phyloP scores from a whole-genome alignment of 2,329 filamentous ascomycete species.

The Calonectria honghensis region DNA sequence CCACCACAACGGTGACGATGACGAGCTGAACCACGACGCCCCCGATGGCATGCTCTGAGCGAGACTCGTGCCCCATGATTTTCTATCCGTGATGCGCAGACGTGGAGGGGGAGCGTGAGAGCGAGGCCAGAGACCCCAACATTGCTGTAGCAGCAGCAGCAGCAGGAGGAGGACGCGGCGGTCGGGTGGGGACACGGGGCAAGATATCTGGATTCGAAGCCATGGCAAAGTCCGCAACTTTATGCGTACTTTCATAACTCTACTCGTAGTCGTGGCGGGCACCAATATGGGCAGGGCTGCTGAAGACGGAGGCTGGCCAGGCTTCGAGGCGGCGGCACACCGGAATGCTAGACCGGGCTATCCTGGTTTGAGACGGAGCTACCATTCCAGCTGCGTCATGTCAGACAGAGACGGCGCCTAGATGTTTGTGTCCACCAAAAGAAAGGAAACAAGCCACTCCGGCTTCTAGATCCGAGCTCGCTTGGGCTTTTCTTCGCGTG shows the following conservation, averaged over 20 bases:
- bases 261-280: background rate
- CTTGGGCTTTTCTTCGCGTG: background rate
- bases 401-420: background rate
- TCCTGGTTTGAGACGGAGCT: conserved; percentile 11
- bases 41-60: conserved; percentile 9
- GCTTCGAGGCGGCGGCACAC: conserved; percentile 2
- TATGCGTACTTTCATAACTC: conserved; percentile 5
- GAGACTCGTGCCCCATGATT: background rate
- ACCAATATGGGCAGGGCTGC: conserved; percentile 15
- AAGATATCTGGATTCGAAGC: conserved; percentile 13
- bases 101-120: background rate
- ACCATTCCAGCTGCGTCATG: conserved; percentile 21
- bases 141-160: background rate
- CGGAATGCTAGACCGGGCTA: conserved; percentile 22
- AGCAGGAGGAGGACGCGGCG: background rate
- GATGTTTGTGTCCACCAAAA: background rate
- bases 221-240: conserved; percentile 10
- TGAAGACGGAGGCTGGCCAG: background rate
- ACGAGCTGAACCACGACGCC: background rate
- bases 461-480: conserved; percentile 17
- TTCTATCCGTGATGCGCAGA: conserved; percentile 3
- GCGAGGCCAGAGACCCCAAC: background rate
- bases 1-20: conserved; percentile 32
- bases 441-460: background rate
- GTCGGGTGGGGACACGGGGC: conserved; percentile 1